Evolutionary conservation across 441 rosid genomes (phyloP), one percentile per base, ranked within the genome.

Genomic region (Raphanus hybrid): DNA sequence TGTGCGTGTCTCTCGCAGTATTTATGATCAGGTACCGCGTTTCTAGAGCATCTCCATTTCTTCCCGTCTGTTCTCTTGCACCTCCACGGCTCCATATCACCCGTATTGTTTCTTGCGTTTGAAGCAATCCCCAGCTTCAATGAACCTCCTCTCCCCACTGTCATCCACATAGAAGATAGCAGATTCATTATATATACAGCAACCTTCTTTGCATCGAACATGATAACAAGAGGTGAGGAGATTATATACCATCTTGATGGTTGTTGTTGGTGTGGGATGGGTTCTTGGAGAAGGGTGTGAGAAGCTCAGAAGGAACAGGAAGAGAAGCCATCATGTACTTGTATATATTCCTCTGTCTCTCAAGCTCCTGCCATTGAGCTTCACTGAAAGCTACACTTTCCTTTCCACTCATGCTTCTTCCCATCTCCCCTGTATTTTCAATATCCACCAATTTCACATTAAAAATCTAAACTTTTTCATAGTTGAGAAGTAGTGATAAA

Each of bases 51-150:
- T 77, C 92, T 79, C 92, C 92, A 89, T 78, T 89, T 89, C 81
- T 89, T 89, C n/a, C 92, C 92, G 50, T 89, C 93, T n/a, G 93
- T 89, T 74, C 93, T 84, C 80, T 83, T 78, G 76, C 93, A 89
- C 77, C 93, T 75, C 83, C 93, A 86, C 18, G 91, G 91, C 75
- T 89, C 93, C 41, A 66, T 73, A 78, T 87, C 89, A 70, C 71
- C 77, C 8, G 81, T 16, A 57, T 71, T 81, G 62, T 77, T 83
- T 65, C 81, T 79, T 74, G 84, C 60, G 48, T 45, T 75, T 45
- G 79, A 75, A 75, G 82, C 59, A 35, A 82, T 39, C 68, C 85
- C 84, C 14, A 80, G 50, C 71, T 83, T 83, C 63, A 73, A n/a
- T 12, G 84, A 78, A 62, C 84, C 71, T 67, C 72, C 79, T 70